Conservation (phyloP, 2,329 filamentous ascomycete genomes). For the Trichoderma brevicompactum region DNA sequence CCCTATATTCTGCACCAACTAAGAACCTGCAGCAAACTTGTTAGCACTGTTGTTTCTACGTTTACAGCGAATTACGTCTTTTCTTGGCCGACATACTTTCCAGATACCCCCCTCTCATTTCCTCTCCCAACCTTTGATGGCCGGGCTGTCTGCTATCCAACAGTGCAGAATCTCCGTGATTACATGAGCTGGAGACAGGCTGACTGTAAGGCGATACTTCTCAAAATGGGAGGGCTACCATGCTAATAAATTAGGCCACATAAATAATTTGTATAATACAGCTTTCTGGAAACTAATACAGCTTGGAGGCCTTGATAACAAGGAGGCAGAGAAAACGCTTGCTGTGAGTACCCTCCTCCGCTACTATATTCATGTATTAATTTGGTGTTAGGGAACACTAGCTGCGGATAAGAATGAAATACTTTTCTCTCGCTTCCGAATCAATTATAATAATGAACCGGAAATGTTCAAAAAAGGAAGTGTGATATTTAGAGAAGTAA, state of each 20-base stretch:
- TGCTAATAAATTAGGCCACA: conserved; percentile 67
- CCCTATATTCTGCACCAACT: conserved; percentile 15
- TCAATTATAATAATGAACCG: conserved; percentile 97
- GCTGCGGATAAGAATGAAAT: conserved; percentile 95
- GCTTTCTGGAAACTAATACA: conserved; percentile 91
- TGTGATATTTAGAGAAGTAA: conserved; percentile 80
- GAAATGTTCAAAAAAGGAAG: conserved; percentile 95
- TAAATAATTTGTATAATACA: conserved; percentile 98
- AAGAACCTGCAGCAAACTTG: conserved; percentile 70
- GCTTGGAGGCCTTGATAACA: conserved; percentile 72
- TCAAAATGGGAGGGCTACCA: neutral
- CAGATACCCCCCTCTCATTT: conserved; percentile 68
- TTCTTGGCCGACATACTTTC: conserved; percentile 78
- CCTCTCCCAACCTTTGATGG: conserved; percentile 92
- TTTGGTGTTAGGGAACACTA: conserved; percentile 69
- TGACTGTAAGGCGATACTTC: conserved; percentile 68
- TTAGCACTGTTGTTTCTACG: conserved; percentile 87
- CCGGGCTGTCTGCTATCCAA: conserved; percentile 87
- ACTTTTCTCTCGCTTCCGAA: conserved; percentile 81
- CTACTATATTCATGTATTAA: neutral
- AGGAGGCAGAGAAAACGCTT: conserved; percentile 79
- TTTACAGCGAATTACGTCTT: conserved; percentile 92
- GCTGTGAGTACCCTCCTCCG: conserved; percentile 56
- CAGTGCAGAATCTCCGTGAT: conserved; percentile 79
- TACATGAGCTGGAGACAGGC: conserved; percentile 98